Conservation (phyloP, 805 yeast genomes). For the Kodamaea nitidulidarum region DNA sequence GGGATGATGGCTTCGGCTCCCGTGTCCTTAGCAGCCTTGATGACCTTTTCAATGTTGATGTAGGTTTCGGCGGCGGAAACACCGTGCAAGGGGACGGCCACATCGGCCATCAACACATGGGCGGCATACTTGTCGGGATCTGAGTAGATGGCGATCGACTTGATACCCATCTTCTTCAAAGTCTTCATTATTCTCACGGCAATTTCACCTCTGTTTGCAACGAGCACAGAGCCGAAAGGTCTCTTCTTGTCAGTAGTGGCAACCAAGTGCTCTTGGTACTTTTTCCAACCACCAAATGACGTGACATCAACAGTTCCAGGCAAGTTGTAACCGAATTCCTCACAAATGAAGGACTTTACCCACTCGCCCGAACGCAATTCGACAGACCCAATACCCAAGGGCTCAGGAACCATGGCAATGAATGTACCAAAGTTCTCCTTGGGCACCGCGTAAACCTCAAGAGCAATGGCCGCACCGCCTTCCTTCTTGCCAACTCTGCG, state of each 20-base stretch:
- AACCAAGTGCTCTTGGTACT: slow-evolving; percentile 44
- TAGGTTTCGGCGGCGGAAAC: slow-evolving; percentile 87
- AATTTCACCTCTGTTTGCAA: slow-evolving; percentile 96
- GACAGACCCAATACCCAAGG: slow-evolving; percentile 91
- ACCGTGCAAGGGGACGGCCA: slow-evolving; percentile 75
- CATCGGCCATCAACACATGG: slow-evolving; percentile 82
- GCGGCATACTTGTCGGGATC: slow-evolving; percentile 86
- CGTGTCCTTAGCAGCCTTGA: slow-evolving; percentile 77
- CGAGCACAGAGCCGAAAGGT: slow-evolving; percentile 81
- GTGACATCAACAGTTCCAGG: slow-evolving; percentile 79
- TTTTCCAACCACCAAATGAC: slow-evolving; percentile 84
- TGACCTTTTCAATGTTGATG: slow-evolving; percentile 77
- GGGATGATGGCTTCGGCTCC: slow-evolving; percentile 96
- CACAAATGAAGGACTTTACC: slow-evolving; percentile 94
- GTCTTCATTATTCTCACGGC: slow-evolving; percentile 93
- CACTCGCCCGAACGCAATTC: slow-evolving; percentile 76
- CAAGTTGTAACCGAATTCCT: slow-evolving; percentile 75
- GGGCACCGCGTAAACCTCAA: slow-evolving; percentile 86
- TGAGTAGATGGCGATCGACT: slow-evolving; percentile 83
- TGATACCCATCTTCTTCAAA: slow-evolving; percentile 71
- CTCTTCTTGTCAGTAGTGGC: slow-evolving; percentile 22
- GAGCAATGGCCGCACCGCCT: slow-evolving; percentile 56
- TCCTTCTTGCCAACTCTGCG: slow-evolving; percentile 57
- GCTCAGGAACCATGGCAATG: slow-evolving; percentile 86
- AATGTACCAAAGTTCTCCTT: slow-evolving; percentile 73